These are phyloP conservation scores for Fusarium begoniae DNA, from an alignment of 2,329 filamentous ascomycete species.

Conservation along the genomic window DNA sequence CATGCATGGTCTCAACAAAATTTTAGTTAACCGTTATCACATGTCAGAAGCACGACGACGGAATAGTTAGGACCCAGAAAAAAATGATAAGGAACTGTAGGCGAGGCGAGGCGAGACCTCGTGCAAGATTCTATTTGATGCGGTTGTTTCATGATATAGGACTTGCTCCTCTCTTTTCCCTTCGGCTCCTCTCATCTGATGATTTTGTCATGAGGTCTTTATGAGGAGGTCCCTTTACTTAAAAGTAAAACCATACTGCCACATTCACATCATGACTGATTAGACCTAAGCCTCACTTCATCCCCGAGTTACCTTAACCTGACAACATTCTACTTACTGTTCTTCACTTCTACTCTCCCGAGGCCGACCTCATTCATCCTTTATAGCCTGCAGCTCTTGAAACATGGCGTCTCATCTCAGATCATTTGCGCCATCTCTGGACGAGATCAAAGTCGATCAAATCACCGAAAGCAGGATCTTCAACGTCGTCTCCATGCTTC, in stretches of 20 bases:
- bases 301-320: background rate
- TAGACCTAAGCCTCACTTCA: background rate
- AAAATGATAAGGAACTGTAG: slow-evolving; percentile 15
- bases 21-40: slow-evolving; percentile 36
- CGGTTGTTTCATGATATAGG: slow-evolving; percentile 8
- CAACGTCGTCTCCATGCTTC: slow-evolving; percentile 63
- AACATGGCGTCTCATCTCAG: slow-evolving; percentile 30
- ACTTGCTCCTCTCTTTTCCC: background rate
- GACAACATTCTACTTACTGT: no score
- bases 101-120: slow-evolving; percentile 10
- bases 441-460: slow-evolving; percentile 45
- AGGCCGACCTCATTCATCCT: background rate
- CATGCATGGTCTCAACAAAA: slow-evolving; percentile 31
- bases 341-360: background rate
- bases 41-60: slow-evolving; percentile 30
- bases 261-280: slow-evolving; percentile 5
- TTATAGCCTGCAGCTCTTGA: background rate
- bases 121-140: slow-evolving; percentile 23
- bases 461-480: slow-evolving; percentile 51
- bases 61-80: slow-evolving; percentile 5
- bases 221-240: background rate
- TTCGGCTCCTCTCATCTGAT: background rate
- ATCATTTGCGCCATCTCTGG: slow-evolving; percentile 35
- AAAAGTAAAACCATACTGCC: background rate
- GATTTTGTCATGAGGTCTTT: slow-evolving; percentile 1